phyloP scores from a whole-genome alignment of 148 eudicot species.

The Simmondsia chinensis region DNA sequence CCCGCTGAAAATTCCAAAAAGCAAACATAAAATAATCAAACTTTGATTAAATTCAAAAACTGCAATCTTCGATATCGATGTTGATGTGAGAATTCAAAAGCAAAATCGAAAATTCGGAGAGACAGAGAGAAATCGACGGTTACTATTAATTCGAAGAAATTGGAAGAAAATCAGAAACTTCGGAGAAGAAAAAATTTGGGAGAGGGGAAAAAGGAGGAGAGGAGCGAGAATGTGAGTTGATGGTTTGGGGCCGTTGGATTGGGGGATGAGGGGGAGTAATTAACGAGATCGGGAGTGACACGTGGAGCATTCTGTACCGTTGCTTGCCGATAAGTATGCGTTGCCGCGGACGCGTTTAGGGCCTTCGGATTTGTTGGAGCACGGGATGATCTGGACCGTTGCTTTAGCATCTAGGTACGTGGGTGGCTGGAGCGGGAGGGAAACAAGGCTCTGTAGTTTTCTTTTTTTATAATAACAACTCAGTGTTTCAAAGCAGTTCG shows the following conservation, averaged over 20 bases:
- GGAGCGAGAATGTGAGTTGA: background rate
- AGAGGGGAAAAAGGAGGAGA: background rate
- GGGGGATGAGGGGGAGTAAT: conserved; percentile 12
- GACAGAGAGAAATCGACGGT: background rate
- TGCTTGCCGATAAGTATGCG: conserved; percentile 26
- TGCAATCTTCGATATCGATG: too few relatives aligned
- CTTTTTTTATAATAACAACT: too few relatives aligned
- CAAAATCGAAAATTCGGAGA: background rate
- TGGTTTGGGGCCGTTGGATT: conserved; percentile 20
- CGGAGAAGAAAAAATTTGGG: background rate
- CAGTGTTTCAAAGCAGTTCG: too few relatives aligned
- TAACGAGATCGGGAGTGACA: conserved; percentile 11
- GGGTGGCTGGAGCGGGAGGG: conserved; percentile 3
- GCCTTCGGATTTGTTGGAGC: conserved; percentile 19
- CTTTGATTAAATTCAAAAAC: too few relatives aligned
- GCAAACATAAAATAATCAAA: too few relatives aligned
- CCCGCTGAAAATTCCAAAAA: too few relatives aligned
- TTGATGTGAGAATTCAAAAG: background rate
- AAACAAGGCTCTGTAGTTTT: too few relatives aligned
- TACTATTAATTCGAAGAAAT: background rate
- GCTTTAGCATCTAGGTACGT: conserved; percentile 18
- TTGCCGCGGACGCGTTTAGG: background rate
- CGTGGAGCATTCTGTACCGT: conserved; percentile 28
- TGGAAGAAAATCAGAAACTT: conserved; percentile 11
- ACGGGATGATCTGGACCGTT: conserved; percentile 17